Base-by-base conservation (phyloP, 768 basidiomycete species). In the Suillus americanus region DNA sequence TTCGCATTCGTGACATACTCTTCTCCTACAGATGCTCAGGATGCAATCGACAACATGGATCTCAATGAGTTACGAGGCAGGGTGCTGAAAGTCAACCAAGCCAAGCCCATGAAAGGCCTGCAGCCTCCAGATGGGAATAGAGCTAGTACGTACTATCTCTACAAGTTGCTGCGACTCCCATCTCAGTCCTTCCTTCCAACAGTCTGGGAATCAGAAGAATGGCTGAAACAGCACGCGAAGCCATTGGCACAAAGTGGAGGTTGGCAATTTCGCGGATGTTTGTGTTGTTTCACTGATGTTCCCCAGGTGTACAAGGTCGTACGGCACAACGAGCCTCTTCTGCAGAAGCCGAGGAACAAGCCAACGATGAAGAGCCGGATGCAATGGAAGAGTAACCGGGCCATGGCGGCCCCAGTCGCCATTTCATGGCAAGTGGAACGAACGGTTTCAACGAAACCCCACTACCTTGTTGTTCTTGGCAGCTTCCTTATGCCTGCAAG, bases 11-110 rank as follows among this genome's bases (percentile, higher is more conserved):
- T 98, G 56, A 95, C 95, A 2, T 99, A 86, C 74, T 79, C 87
- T 13, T 90, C 89, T 8, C 74, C 91, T 10, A 84, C 85, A 28
- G 94, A 97, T 76, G 95, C 97, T 5, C 91, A 93, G 73, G 96
- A 98, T 74, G 97, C 97, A 35, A 97, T 98, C 66, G 97, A 99
- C 82, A 99, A 99, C 79, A 98, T 95, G 93, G 95, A 99, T 77
- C 80, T 96, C 77, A 97, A 97, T 72, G 95, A 96, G 74, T 81
- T 92, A 64, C 83, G 80, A 59, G 94, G 89, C 59, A 86, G 85
- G 65, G 89, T 91, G 60, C 78, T 92, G 66, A 92, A 89, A 79
- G 94, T 89, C 57, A 97, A 92, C 73, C 77, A 95, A 46, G 95
- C 96, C 10, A 85, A 91, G 53, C 93, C 94, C 6, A 86, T 88